These are phyloP conservation scores for Holtermannia corniformis DNA, from an alignment of 768 basidiomycete species.

Conservation along the genomic window DNA sequence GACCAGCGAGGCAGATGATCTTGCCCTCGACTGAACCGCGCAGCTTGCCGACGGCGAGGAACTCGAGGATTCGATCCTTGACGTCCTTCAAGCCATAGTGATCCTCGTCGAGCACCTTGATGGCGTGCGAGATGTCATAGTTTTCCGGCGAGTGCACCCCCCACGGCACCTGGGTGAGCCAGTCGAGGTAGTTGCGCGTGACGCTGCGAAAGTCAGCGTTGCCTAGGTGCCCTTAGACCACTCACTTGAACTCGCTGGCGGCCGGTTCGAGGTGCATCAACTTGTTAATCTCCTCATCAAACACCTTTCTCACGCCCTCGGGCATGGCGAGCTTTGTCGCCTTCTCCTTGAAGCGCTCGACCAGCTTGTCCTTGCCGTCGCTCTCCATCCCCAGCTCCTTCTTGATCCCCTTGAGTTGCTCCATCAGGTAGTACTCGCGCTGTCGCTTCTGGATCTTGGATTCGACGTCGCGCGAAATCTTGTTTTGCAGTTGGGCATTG, in stretches of 20 bases:
- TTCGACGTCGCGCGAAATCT: constrained; percentile 86
- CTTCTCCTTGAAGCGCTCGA: constrained; percentile 83
- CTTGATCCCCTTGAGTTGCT: constrained; percentile 92
- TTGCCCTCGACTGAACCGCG: constrained; percentile 93
- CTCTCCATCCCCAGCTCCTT: constrained; percentile 92
- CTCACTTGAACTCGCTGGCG: constrained; percentile 72
- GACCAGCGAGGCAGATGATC: constrained; percentile 92
- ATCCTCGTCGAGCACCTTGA: constrained; percentile 79
- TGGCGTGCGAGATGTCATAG: constrained; percentile 74
- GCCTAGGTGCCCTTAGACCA: neutral
- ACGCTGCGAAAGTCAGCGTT: constrained; percentile 43
- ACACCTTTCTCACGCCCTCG: constrained; percentile 77
- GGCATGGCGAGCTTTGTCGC: constrained; percentile 79
- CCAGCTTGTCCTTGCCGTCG: constrained; percentile 87
- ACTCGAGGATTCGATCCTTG: constrained; percentile 88
- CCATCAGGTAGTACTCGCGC: constrained; percentile 91
- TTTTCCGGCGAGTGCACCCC: constrained; percentile 89
- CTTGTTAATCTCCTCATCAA: constrained; percentile 91
- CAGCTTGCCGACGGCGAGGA: constrained; percentile 88
- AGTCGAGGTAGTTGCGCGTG: constrained; percentile 83
- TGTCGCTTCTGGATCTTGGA: constrained; percentile 89
- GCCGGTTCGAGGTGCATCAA: constrained; percentile 80
- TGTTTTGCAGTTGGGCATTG: constrained; percentile 87
- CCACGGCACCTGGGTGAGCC: constrained; percentile 74
- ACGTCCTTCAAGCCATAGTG: constrained; percentile 88